phyloP scores from a whole-genome alignment of 345 rosid species.

The Arabis alpina region DNA sequence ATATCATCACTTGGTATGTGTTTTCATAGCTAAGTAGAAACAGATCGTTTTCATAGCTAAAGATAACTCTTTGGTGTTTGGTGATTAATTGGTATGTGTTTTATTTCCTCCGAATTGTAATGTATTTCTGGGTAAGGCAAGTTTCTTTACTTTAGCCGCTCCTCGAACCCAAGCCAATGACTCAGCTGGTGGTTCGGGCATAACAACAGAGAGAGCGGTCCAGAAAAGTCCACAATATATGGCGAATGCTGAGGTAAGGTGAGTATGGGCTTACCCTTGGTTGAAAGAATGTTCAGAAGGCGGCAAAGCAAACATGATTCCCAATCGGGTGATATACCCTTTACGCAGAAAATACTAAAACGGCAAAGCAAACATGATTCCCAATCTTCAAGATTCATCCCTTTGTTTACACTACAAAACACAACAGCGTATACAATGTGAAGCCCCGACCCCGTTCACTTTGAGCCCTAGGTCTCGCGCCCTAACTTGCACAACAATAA shows the following conservation, averaged over 20 bases:
- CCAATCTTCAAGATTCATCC: constrained; percentile 92
- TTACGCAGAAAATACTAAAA: constrained; percentile 89
- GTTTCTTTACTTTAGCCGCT: constrained; percentile 82
- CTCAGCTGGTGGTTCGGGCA: constrained; percentile 96
- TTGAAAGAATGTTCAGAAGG: constrained; percentile 77
- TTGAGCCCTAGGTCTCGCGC: too few relatives aligned
- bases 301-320: too few relatives aligned
- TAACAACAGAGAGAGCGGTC: constrained; percentile 89
- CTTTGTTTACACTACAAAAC: constrained; percentile 73
- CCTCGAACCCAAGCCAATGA: constrained; percentile 81
- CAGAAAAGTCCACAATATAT: constrained; percentile 91
- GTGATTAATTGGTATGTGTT: too few relatives aligned
- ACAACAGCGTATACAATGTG: neutral
- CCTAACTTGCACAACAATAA: too few relatives aligned
- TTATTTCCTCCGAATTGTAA: too few relatives aligned
- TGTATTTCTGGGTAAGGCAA: constrained; percentile 90
- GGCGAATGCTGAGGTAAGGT: constrained; percentile 90
- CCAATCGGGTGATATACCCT: constrained; percentile 89
- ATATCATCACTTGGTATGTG: too few relatives aligned
- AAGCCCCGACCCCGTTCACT: too few relatives aligned
- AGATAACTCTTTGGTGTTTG: too few relatives aligned
- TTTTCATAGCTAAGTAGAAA: too few relatives aligned
- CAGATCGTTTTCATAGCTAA: too few relatives aligned
- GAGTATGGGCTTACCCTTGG: constrained; percentile 96
- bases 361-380: constrained; percentile 96